Conservation (phyloP, 1,284 basidiomycete genomes). For the Pyrrhoderma lamaoense region DNA sequence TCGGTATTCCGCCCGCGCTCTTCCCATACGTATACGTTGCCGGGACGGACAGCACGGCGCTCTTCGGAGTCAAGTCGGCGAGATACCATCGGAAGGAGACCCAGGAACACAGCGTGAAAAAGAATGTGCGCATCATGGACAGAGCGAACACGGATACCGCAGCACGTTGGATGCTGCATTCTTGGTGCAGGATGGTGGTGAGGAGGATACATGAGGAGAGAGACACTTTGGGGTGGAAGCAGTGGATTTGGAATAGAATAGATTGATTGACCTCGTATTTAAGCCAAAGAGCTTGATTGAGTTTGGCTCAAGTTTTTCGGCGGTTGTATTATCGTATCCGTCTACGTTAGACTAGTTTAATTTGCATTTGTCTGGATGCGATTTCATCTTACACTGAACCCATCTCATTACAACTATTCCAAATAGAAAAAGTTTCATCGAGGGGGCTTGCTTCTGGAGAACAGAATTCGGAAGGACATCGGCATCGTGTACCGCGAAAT, state of each 20-base stretch:
- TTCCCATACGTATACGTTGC: conserved; percentile 39
- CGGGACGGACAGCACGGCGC: conserved; percentile 33
- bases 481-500: too few species aligned
- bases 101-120: conserved; percentile 36
- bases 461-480: too few species aligned
- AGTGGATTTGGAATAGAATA: too few species aligned
- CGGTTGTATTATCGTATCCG: too few species aligned
- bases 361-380: too few species aligned
- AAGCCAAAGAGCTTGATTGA: conserved; percentile 18
- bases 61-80: conserved; percentile 37
- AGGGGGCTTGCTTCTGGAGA: too few species aligned
- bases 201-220: conserved; percentile 13
- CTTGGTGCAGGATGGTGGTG: conserved; percentile 10
- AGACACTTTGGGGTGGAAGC: background rate
- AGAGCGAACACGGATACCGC: conserved; percentile 34
- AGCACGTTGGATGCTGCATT: conserved; percentile 34
- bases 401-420: too few species aligned
- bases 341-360: too few species aligned
- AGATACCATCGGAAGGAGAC: conserved; percentile 35
- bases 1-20: conserved; percentile 33
- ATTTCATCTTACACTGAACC: too few species aligned
- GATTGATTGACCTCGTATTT: conserved; percentile 12
- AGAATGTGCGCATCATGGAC: conserved; percentile 36
- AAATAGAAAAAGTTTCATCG: too few species aligned
- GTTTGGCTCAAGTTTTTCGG: conserved; percentile 1